Percentiles rank a stretch among this genome's conserved stretches.
phyloP scores from a whole-genome alignment of 1,284 basidiomycete genomes.

The Fomitopsis betulina region DNA sequence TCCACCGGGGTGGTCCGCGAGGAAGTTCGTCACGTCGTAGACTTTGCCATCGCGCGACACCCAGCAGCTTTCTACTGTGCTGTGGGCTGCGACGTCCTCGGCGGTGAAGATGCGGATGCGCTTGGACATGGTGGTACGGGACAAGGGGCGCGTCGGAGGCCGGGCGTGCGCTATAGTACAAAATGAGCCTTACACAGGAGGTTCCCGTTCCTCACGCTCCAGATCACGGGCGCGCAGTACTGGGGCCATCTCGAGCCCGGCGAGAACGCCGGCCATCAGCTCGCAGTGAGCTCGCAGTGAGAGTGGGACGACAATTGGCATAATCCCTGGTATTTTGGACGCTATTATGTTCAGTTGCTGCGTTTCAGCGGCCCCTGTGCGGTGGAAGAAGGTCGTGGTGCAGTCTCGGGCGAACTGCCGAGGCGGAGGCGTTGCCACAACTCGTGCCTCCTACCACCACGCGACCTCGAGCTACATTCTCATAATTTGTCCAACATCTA shows the following conservation, averaged over 20 bases:
- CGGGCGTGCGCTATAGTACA: not conserved
- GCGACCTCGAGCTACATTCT: not conserved
- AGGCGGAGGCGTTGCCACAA: not conserved
- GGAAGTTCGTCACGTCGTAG: constrained; percentile 74
- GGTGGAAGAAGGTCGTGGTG: not conserved
- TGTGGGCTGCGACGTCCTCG: constrained; percentile 67
- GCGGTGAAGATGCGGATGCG: constrained; percentile 66
- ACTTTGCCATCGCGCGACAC: constrained; percentile 68
- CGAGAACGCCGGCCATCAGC: not conserved
- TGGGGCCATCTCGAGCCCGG: constrained; percentile 3
- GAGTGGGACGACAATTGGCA: not conserved
- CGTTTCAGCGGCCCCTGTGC: not conserved
- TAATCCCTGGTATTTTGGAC: not conserved
- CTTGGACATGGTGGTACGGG: constrained; percentile 43
- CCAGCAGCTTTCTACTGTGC: constrained; percentile 63
- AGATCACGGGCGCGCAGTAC: constrained; percentile 3
- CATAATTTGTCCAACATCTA: not conserved
- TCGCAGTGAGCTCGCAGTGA: too few species aligned
- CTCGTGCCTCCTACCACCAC: not conserved
- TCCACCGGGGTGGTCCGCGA: constrained; percentile 82
- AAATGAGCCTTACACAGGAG: not conserved
- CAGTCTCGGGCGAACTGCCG: not conserved
- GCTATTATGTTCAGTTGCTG: not conserved
- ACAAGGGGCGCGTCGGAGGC: constrained; percentile 11
- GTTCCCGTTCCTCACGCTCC: constrained; percentile 4